Base-by-base conservation (phyloP, 805 yeast species). In the Ogataea paradorogensis region DNA sequence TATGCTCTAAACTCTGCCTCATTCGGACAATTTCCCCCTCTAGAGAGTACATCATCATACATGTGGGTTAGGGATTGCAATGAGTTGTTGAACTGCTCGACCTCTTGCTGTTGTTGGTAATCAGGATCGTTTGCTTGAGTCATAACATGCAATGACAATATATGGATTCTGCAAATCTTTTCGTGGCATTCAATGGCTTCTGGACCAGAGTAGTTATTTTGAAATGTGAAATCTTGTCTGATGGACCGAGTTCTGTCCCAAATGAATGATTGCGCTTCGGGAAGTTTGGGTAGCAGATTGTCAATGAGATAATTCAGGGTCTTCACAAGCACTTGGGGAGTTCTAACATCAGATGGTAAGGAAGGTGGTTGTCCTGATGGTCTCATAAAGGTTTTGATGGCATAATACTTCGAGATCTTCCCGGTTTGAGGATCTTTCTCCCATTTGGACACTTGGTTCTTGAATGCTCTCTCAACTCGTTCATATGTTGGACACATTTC, bases 281-380 rank as follows among this genome's bases (percentile, higher is more conserved):
- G 97, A 16, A 91, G 65, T 27, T 76, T 69, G 0, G 76, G 75
- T 10, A 91, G 60, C 1, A 84, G 61, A 28, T 77, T 72, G 14
- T 78, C 78, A 7, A 87, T 74, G 25, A 93, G 70, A 58, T 86
- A 87, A 43, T 84, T 71, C 44, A 93, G 63, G 0, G 97, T 82
- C 25, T 69, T 54, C 9, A 71, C 73, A 29, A 93, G 63, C 1
- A 90, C 69, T 39, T 73, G 74, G 0, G 99, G 99, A 1, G 99
- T 96, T 45, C 99, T 72, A 3, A 93, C 99, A 59, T 93, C 99
- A 1, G 97, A 88, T 0, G 99, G 99, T 42, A 93, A 67, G 3
- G 98, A 95, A 2, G 97, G 98, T 1, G 96, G 95, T 52, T 93
- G 96, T 6, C 98, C 99, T 0, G 98, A 97, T 0, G 99, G 97